Evolutionary conservation across 2,329 filamentous ascomycete species (phyloP), one percentile per base, ranked within the genome.

Genomic region (Trichoderma sp.): DNA sequence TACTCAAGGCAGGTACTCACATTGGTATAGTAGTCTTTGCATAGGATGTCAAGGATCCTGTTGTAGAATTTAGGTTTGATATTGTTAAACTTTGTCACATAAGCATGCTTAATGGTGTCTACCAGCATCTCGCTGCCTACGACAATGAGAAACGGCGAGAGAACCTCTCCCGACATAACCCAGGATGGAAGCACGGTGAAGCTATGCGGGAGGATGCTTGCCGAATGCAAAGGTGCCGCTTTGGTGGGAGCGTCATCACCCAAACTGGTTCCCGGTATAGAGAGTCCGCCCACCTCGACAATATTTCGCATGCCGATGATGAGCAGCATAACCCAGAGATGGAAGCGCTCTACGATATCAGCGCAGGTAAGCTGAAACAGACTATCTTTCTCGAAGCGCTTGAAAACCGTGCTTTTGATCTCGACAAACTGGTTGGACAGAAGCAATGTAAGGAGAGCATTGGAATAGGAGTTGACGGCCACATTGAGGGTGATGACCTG

Each of bases 351-450:
- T 1, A 99, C 96, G 40, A 99, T 91, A 77, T 99, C 96, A 4
- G 96, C 95, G 73, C 96, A 99, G 0, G 95, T 97, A 16, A 99
- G 85, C 78, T 99, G 96, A 77, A 99, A 99, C 0, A 97, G 83
- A 73, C 97, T 98, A 77, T 99, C 96, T 79, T 97, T 98, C 75
- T 99, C 96, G 72, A 98, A 97, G 71, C 95, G 96, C 83, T 99
- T 98, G 84, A 99, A 99, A 0, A 99, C 96, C 0, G 94, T 96
- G 71, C 93, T 93, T 77, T 99, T 99, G 84, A 99, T 97, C 81
- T 99, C 96, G 55, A 99, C 96, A 75, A 99, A 99, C 77, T 99
- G 96, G 77, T 98, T 99, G 7, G 94, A 97, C 77, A 99, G 88
- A 2, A 99, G 85, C 0, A 99, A 87, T 0, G 96, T 97, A 40